phyloP scores from a whole-genome alignment of 306 rosid genomes.

The Vicia villosa region DNA sequence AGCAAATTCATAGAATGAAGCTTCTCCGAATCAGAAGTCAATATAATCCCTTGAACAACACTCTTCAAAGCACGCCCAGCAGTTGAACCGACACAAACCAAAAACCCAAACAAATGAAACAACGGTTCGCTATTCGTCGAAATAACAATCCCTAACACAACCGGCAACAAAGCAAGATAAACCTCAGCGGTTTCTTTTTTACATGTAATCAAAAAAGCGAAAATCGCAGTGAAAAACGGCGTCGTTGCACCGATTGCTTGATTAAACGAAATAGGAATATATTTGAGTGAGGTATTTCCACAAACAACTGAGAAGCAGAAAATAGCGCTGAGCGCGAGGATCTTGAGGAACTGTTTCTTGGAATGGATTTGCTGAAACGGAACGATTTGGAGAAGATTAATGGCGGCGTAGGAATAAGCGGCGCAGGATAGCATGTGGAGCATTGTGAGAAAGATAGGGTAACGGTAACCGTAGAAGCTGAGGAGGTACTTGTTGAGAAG shows the following conservation, averaged over 20 bases:
- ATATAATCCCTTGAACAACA: constrained; percentile 79
- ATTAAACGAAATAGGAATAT: constrained; percentile 86
- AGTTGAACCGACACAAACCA: constrained; percentile 81
- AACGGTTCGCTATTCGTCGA: constrained; percentile 83
- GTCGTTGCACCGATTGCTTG: constrained; percentile 96
- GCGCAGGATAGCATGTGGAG: constrained; percentile 93
- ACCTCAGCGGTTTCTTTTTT: constrained; percentile 75
- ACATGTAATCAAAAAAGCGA: constrained; percentile 74
- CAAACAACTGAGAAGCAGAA: constrained; percentile 96
- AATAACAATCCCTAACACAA: constrained; percentile 77
- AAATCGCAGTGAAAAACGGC: constrained; percentile 86
- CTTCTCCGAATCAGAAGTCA: constrained; percentile 83
- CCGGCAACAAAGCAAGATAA: constrained; percentile 76
- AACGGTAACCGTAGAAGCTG: constrained; percentile 78
- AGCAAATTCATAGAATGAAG: constrained; percentile 91
- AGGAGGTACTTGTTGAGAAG: constrained; percentile 92
- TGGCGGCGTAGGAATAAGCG: constrained; percentile 63
- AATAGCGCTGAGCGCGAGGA: constrained; percentile 70
- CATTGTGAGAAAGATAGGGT: constrained; percentile 92
- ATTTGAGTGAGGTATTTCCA: constrained; percentile 85
- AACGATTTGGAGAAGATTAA: constrained; percentile 65
- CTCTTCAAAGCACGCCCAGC: constrained; percentile 92
- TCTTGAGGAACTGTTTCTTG: constrained; percentile 71
- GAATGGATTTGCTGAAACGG: constrained; percentile 83
- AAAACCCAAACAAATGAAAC: constrained; percentile 77